A percentile compares a stretch with the other conserved stretches of the same genome.
Conservation (phyloP, 2,329 filamentous ascomycete species). For the Aspergillus ochraceoroseus region DNA sequence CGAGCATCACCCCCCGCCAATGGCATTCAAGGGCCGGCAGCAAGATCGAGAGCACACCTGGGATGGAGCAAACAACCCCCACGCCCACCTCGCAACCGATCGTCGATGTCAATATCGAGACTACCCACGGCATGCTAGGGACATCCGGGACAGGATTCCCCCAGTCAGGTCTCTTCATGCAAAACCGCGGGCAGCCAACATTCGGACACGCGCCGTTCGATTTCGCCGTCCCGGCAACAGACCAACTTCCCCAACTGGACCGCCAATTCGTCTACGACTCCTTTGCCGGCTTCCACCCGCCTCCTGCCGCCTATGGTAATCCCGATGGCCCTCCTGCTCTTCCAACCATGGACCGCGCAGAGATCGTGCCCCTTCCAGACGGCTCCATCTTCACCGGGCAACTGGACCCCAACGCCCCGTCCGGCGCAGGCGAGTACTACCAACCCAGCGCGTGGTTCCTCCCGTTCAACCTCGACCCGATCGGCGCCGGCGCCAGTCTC, state of each 20-base stretch:
- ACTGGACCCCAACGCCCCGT: constrained; percentile 33
- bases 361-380: constrained; percentile 17
- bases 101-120: constrained; percentile 29
- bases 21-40: constrained; percentile 28
- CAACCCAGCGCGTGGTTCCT: constrained; percentile 75
- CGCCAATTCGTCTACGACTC: constrained; percentile 71
- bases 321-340: constrained; percentile 29
- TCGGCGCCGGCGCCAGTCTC: constrained; percentile 22
- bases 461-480: constrained; percentile 82
- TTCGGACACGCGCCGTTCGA: constrained; percentile 36
- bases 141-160: constrained; percentile 36
- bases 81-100: constrained; percentile 21
- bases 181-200: constrained; percentile 23
- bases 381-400: constrained; percentile 35
- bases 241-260: constrained; percentile 63
- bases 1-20: constrained; percentile 47
- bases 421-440: constrained; percentile 37
- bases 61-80: constrained; percentile 27
- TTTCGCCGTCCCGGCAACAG: constrained; percentile 36
- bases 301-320: constrained; percentile 27
- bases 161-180: constrained; percentile 34
- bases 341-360: constrained; percentile 26
- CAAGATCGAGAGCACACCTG: constrained; percentile 23
- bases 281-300: constrained; percentile 55
- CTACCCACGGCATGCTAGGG: constrained; percentile 28